These are phyloP conservation scores for Hysterium pulicare DNA, from an alignment of 2,329 filamentous ascomycete genomes.

Conservation along the genomic window DNA sequence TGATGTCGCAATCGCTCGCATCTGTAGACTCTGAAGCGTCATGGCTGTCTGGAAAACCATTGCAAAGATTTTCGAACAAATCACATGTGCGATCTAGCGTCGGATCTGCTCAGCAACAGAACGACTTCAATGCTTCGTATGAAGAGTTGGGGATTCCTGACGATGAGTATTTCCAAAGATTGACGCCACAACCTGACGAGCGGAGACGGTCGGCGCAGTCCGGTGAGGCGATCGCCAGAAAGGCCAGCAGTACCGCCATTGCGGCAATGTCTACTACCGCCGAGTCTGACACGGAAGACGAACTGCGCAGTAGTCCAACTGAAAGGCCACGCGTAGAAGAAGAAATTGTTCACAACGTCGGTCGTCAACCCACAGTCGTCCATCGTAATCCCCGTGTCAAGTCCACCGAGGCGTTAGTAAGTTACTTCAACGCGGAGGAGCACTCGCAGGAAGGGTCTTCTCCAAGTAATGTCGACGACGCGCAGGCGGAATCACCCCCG, in stretches of 20 bases:
- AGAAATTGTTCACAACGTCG: conserved; percentile 49
- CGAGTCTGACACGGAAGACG: conserved; percentile 41
- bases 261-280: conserved; percentile 29
- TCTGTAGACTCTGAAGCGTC: conserved; percentile 95
- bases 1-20: conserved; percentile 77
- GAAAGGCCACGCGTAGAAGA: conserved; percentile 21
- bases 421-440: conserved; percentile 44
- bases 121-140: conserved; percentile 58
- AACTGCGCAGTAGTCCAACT: conserved; percentile 16
- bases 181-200: conserved; percentile 48
- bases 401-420: conserved; percentile 59
- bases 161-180: conserved; percentile 69
- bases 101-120: conserved; percentile 41
- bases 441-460: conserved; percentile 21
- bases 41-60: conserved; percentile 79
- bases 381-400: conserved; percentile 57
- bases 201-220: conserved; percentile 27
- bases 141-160: conserved; percentile 65
- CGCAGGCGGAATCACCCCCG: conserved; percentile 26
- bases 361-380: conserved; percentile 62
- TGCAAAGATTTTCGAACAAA: conserved; percentile 47
- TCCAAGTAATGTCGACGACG: conserved; percentile 30
- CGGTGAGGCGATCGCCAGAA: conserved; percentile 24
- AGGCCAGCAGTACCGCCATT: conserved; percentile 47
- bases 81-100: conserved; percentile 47